Conservation (phyloP, 163 green algal species). For the Coccomyxa subellipsoidea region DNA sequence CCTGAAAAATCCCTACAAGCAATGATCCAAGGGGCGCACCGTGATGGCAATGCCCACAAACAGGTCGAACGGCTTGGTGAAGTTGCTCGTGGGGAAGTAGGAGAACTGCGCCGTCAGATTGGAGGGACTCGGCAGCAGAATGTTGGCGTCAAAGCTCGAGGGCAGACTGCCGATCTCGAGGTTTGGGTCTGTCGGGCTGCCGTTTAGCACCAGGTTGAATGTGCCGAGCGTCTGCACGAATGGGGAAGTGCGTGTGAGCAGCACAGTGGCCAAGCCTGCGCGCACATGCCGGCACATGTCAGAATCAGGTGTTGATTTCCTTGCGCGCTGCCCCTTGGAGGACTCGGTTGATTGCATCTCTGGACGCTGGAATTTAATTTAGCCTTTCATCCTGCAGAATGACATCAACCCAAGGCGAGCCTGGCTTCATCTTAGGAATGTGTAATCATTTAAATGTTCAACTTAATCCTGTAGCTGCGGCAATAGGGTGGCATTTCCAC, state of each 20-base stretch:
- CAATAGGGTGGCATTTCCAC: no score
- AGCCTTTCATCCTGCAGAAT: no score
- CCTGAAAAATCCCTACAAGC: no score
- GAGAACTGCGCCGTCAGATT: background rate
- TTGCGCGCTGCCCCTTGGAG: background rate
- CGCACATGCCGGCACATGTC: background rate
- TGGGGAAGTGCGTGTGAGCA: background rate
- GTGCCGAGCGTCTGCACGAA: background rate
- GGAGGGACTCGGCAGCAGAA: background rate
- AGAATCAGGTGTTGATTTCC: background rate
- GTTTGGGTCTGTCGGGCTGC: background rate
- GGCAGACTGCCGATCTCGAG: background rate
- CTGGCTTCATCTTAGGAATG: no score
- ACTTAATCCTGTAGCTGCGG: no score
- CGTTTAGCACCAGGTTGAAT: background rate
- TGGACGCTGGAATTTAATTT: no score
- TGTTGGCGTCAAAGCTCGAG: background rate
- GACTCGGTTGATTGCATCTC: no score
- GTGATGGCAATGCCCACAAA: background rate
- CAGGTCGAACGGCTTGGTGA: background rate
- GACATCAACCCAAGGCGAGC: no score
- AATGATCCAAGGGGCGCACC: background rate
- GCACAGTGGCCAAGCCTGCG: background rate
- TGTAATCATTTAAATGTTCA: no score
- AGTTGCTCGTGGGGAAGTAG: background rate